Evolutionary conservation across 768 basidiomycete genomes (phyloP).

Genomic region (Kwoniella botswanensis): DNA sequence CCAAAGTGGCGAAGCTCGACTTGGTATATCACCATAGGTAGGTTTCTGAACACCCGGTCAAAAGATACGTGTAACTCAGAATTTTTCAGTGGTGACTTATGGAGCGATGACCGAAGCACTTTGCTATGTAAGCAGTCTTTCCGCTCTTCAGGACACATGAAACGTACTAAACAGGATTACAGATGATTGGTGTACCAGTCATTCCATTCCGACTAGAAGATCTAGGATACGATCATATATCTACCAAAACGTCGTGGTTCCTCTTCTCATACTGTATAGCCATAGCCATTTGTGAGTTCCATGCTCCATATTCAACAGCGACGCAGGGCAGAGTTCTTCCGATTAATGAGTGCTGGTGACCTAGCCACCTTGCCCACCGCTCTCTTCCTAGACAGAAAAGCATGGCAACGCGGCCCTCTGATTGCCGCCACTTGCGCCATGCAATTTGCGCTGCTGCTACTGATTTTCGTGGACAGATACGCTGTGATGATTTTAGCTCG

Average conservation of each 20-base stretch:
- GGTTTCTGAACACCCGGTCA: neutral
- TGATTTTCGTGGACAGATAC: constrained; percentile 28
- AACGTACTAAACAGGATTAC: neutral
- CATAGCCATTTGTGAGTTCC: constrained; percentile 16
- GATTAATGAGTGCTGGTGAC: neutral
- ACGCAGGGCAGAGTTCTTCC: too few species aligned
- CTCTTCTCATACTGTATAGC: constrained; percentile 30
- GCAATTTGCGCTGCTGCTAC: constrained; percentile 19
- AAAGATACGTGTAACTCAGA: neutral
- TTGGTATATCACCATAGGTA: constrained; percentile 13
- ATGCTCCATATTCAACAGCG: neutral
- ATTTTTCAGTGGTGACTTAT: constrained; percentile 27
- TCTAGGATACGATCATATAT: constrained; percentile 29
- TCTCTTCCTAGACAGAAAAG: constrained; percentile 9
- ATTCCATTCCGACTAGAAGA: constrained; percentile 34
- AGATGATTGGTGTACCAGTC: constrained; percentile 35
- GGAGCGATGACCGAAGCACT: constrained; percentile 29
- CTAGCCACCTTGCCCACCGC: constrained; percentile 11
- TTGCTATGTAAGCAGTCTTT: constrained; percentile 28
- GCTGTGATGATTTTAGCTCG: constrained; percentile 26
- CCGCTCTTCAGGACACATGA: neutral
- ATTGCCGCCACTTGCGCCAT: constrained; percentile 16
- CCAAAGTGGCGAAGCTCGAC: constrained; percentile 13
- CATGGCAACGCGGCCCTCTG: constrained; percentile 20
- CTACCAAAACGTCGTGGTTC: constrained; percentile 21